Evolutionary conservation across 352 stramenopile genomes (phyloP).

Genomic region (Pythium insidiosum): DNA sequence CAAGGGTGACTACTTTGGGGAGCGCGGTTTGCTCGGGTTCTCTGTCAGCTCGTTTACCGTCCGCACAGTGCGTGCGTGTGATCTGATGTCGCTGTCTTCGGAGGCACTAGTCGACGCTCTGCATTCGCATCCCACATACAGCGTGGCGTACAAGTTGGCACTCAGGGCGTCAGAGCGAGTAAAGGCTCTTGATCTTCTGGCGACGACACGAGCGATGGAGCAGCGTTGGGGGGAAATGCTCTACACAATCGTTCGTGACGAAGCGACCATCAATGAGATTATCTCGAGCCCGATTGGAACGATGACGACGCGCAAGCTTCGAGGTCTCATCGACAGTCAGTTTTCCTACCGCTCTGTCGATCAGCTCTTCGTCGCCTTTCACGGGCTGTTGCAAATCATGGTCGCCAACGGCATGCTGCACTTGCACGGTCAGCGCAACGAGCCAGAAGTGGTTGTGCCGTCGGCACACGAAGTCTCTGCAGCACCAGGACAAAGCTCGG

Average conservation of each 20-base stretch:
- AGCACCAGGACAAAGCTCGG: too few relatives aligned
- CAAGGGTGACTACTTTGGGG: conserved; percentile 57
- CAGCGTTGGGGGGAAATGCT: conserved; percentile 31
- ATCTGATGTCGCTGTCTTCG: conserved; percentile 39
- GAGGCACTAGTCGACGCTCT: conserved; percentile 35
- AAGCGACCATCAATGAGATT: conserved; percentile 30
- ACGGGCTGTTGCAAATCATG: conserved; percentile 37
- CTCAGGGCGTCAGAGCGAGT: conserved; percentile 15
- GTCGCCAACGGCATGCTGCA: conserved; percentile 40
- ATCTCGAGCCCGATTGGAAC: conserved; percentile 4
- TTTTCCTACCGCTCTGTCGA: conserved; percentile 20
- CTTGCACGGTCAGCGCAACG: too few relatives aligned
- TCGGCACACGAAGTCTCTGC: too few relatives aligned
- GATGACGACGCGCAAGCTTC: conserved; percentile 6
- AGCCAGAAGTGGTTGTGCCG: too few relatives aligned
- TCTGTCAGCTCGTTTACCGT: conserved; percentile 42
- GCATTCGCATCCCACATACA: conserved; percentile 27
- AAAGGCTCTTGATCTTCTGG: conserved; percentile 6
- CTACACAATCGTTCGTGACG: too few relatives aligned
- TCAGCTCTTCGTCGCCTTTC: conserved; percentile 27
- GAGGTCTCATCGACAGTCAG: conserved; percentile 18
- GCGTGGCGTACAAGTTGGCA: conserved; percentile 33
- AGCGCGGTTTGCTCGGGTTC: conserved; percentile 41
- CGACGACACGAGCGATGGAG: conserved; percentile 18
- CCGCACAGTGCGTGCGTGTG: conserved; percentile 39